phyloP scores from a whole-genome alignment of 148 eudicot species.

The Nyssa sinensis region DNA sequence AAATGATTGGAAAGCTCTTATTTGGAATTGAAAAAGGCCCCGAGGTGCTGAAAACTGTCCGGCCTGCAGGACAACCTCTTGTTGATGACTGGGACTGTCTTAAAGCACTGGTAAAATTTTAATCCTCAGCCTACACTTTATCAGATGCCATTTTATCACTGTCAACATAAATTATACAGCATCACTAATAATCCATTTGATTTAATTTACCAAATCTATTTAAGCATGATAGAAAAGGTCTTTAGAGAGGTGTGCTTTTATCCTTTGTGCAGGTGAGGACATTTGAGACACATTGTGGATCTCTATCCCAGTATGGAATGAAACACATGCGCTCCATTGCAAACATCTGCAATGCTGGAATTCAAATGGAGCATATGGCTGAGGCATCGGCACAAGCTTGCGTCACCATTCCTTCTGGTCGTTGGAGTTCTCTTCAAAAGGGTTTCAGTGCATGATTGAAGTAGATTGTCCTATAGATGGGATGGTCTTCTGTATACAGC shows the following conservation, averaged over 20 bases:
- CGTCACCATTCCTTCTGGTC: slow-evolving; percentile 57
- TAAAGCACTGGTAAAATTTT: slow-evolving; percentile 57
- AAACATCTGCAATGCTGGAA: slow-evolving; percentile 87
- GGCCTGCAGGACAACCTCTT: slow-evolving; percentile 79
- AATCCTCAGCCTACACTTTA: too few species aligned
- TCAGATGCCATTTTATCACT: neutral
- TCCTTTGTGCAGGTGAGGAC: slow-evolving; percentile 61
- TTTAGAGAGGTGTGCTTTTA: neutral
- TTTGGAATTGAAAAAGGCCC: slow-evolving; percentile 82
- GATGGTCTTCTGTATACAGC: neutral
- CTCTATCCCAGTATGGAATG: slow-evolving; percentile 91
- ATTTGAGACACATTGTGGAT: slow-evolving; percentile 85
- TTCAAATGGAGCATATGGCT: slow-evolving; percentile 61
- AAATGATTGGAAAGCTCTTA: slow-evolving; percentile 79
- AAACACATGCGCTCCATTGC: slow-evolving; percentile 95
- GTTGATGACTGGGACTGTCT: slow-evolving; percentile 94
- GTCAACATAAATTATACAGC: too few species aligned
- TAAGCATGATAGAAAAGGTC: too few species aligned
- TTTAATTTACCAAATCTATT: too few species aligned
- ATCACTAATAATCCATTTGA: too few species aligned
- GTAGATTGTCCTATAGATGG: neutral
- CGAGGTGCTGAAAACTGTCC: slow-evolving; percentile 52
- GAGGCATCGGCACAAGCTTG: slow-evolving; percentile 91
- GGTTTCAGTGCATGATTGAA: slow-evolving; percentile 75
- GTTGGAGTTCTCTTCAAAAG: slow-evolving; percentile 80